A percentile compares a stretch with the other conserved stretches of the same genome.
Conservation (phyloP, 1,284 basidiomycete species). For the Trichosporon sp. region DNA sequence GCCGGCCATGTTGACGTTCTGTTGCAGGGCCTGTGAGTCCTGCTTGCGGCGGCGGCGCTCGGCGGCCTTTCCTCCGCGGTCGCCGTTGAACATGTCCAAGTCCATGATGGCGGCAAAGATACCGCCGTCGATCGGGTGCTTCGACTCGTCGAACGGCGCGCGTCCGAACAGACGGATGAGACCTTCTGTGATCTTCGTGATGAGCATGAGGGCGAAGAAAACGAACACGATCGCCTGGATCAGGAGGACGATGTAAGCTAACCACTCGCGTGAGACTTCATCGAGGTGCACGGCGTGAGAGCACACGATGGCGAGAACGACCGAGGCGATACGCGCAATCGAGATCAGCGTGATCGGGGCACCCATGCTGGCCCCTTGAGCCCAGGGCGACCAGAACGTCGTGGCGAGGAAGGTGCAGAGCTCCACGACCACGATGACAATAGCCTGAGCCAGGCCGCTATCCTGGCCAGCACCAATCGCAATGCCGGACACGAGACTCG, state of each 20-base stretch:
- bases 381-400: conserved; percentile 94
- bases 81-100: conserved; percentile 62
- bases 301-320: conserved; percentile 79
- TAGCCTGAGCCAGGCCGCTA: conserved; percentile 86
- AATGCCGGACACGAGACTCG: conserved; percentile 76
- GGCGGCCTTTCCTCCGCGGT: conserved; percentile 70
- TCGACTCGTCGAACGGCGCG: conserved; percentile 81
- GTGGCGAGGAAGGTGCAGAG: conserved; percentile 79
- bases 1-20: conserved; percentile 50
- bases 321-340: conserved; percentile 82
- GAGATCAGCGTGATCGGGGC: conserved; percentile 88
- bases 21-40: conserved; percentile 49
- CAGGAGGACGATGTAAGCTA: conserved; percentile 86
- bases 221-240: conserved; percentile 83
- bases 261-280: conserved; percentile 77
- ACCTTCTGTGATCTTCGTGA: conserved; percentile 82
- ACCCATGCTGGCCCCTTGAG: conserved; percentile 93
- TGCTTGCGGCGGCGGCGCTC: conserved; percentile 58
- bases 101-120: conserved; percentile 70
- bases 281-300: conserved; percentile 73
- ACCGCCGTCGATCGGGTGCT: conserved; percentile 76
- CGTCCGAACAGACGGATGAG: conserved; percentile 74
- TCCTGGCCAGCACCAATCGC: conserved; percentile 85
- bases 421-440: conserved; percentile 83
- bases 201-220: conserved; percentile 74